A percentile compares a stretch with the other conserved stretches of the same genome.
Evolutionary conservation across 2,329 filamentous ascomycete species (phyloP).

Genomic region (Curvularia eragrostidis): DNA sequence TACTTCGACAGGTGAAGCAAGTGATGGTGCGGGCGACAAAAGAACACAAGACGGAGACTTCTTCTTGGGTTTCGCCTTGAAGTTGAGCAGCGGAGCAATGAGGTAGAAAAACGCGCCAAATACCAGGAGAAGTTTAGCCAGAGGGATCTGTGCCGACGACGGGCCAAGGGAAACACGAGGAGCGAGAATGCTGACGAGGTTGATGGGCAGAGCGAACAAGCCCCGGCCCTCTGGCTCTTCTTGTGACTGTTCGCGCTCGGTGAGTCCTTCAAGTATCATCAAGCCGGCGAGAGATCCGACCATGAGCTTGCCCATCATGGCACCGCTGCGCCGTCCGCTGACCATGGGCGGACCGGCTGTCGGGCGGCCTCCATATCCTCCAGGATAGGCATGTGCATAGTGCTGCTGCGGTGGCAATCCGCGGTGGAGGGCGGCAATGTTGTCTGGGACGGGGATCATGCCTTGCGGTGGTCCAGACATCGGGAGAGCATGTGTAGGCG

Average conservation of each 20-base stretch:
- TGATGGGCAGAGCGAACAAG: constrained; percentile 53
- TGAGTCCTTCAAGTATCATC: constrained; percentile 87
- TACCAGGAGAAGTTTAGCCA: constrained; percentile 60
- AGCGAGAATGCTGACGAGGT: constrained; percentile 38
- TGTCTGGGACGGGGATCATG: constrained; percentile 53
- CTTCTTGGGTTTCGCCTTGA: constrained; percentile 63
- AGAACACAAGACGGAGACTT: constrained; percentile 52
- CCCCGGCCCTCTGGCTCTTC: constrained; percentile 50
- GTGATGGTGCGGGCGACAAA: constrained; percentile 66
- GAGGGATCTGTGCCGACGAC: constrained; percentile 47
- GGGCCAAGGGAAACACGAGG: constrained; percentile 43
- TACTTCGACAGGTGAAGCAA: constrained; percentile 83
- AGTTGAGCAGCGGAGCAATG: constrained; percentile 63
- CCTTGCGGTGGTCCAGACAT: constrained; percentile 47
- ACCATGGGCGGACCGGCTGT: constrained; percentile 42
- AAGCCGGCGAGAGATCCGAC: constrained; percentile 88
- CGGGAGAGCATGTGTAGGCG: constrained; percentile 31
- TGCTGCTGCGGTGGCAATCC: constrained; percentile 47
- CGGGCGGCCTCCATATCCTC: constrained; percentile 38
- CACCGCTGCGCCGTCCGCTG: constrained; percentile 55
- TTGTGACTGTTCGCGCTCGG: constrained; percentile 65
- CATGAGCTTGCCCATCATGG: constrained; percentile 78
- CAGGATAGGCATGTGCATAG: constrained; percentile 47
- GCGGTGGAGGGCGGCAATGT: constrained; percentile 50
- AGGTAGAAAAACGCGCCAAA: constrained; percentile 64